phyloP scores from a whole-genome alignment of 2,329 filamentous ascomycete genomes.

The Colletotrichum sansevieriae region DNA sequence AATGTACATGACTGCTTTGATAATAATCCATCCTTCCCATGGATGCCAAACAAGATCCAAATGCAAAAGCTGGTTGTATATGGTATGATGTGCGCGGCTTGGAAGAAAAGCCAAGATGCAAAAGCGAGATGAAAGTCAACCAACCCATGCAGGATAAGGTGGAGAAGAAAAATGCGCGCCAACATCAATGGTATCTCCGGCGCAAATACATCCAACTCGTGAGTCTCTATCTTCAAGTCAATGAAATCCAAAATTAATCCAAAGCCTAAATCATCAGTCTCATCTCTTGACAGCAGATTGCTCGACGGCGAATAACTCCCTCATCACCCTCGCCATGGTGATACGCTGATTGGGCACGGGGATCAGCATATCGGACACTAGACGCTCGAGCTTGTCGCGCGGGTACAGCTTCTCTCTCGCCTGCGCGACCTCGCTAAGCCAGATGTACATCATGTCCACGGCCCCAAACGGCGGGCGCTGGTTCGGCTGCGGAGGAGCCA shows the following conservation, averaged over 20 bases:
- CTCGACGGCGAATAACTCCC: constrained; percentile 53
- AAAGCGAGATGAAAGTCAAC: neutral
- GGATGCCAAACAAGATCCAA: constrained; percentile 9
- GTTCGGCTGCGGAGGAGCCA: constrained; percentile 51
- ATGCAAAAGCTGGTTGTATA: constrained; percentile 20
- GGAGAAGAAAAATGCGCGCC: neutral
- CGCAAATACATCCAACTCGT: constrained; percentile 27
- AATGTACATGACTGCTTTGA: constrained; percentile 42
- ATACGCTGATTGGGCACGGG: constrained; percentile 65
- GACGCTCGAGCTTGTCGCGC: constrained; percentile 63
- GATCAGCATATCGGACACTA: constrained; percentile 67
- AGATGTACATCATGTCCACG: constrained; percentile 66
- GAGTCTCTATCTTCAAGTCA: neutral
- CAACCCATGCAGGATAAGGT: neutral
- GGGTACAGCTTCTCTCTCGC: constrained; percentile 60
- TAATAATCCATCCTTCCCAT: constrained; percentile 18
- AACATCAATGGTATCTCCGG: constrained; percentile 42
- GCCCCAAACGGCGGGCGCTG: constrained; percentile 48
- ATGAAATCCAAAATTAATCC: constrained; percentile 13
- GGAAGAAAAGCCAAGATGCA: constrained; percentile 9
- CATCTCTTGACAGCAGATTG: constrained; percentile 33
- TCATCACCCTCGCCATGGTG: constrained; percentile 65
- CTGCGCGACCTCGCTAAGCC: constrained; percentile 66
- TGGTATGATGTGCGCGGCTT: neutral
- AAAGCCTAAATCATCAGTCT: constrained; percentile 8